A percentile compares a stretch with the other conserved stretches of the same genome.
These are phyloP conservation scores for Pyrenophora seminiperda DNA, from an alignment of 2,329 filamentous ascomycete genomes.

Conservation along the genomic window DNA sequence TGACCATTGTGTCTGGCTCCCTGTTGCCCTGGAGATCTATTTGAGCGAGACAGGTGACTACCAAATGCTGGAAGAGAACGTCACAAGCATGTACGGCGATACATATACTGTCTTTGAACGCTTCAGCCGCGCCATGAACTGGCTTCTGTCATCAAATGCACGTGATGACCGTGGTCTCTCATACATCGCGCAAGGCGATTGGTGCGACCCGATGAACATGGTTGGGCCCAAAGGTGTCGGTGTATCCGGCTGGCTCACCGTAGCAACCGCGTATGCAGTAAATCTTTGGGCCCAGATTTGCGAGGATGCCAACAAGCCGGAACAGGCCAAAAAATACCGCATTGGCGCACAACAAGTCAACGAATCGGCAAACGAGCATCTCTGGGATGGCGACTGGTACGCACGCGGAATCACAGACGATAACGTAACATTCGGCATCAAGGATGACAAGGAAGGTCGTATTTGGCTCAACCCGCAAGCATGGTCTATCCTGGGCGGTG, in stretches of 20 bases:
- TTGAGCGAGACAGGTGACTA: constrained; percentile 62
- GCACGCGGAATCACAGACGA: constrained; percentile 64
- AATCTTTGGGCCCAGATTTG: constrained; percentile 61
- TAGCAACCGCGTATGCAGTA: constrained; percentile 60
- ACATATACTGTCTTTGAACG: constrained; percentile 60
- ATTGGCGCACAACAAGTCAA: constrained; percentile 56
- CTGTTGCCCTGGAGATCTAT: constrained; percentile 61
- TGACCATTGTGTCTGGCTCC: constrained; percentile 65
- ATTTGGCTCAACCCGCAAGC: constrained; percentile 65
- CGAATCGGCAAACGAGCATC: constrained; percentile 56
- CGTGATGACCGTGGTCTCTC: constrained; percentile 61
- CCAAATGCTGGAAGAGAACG: constrained; percentile 53
- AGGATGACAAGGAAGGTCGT: constrained; percentile 58
- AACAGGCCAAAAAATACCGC: constrained; percentile 54
- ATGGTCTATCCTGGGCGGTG: constrained; percentile 61
- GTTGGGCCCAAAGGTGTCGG: constrained; percentile 64
- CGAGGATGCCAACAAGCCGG: constrained; percentile 50
- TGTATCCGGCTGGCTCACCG: constrained; percentile 64
- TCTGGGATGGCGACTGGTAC: constrained; percentile 64
- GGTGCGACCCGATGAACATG: constrained; percentile 68
- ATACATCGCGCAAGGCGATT: constrained; percentile 64
- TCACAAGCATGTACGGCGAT: constrained; percentile 53
- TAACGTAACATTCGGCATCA: constrained; percentile 58
- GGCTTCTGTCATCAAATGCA: constrained; percentile 53
- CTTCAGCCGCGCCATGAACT: constrained; percentile 63